phyloP scores from a whole-genome alignment of 2,329 filamentous ascomycete species.

The Hymenoscyphus repandus region DNA sequence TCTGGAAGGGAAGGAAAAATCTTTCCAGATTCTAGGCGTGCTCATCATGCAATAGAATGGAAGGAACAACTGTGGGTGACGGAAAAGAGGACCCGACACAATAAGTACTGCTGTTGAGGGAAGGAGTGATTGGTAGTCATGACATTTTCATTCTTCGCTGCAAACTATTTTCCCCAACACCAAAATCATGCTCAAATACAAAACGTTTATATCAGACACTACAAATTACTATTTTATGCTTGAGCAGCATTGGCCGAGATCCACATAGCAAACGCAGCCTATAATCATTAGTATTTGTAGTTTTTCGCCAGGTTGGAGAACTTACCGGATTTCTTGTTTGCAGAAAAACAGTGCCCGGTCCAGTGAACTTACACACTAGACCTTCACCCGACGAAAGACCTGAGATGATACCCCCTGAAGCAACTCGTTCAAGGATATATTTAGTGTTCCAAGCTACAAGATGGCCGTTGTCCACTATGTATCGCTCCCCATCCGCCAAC shows the following conservation, averaged over 20 bases:
- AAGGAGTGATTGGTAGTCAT: no score
- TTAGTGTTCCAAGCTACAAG: conserved; percentile 96
- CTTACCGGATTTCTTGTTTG: conserved; percentile 82
- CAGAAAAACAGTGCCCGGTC: conserved; percentile 84
- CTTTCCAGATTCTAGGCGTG: no score
- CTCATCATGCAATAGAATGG: no score
- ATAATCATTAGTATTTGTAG: not conserved
- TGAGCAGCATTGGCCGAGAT: conserved; percentile 24
- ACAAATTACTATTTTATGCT: not conserved
- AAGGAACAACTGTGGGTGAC: no score
- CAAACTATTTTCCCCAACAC: not conserved
- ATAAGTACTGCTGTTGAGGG: no score
- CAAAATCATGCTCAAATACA: not conserved
- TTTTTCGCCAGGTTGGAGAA: conserved; percentile 14
- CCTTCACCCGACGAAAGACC: conserved; percentile 77
- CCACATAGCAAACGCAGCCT: conserved; percentile 29
- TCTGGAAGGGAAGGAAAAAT: not conserved
- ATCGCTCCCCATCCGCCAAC: conserved; percentile 69
- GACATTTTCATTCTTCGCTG: not conserved
- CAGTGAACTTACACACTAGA: conserved; percentile 89
- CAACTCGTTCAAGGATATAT: conserved; percentile 83
- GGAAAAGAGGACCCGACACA: no score
- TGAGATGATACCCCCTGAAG: conserved; percentile 91
- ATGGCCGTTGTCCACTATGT: conserved; percentile 90
- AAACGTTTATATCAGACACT: not conserved